A percentile compares a stretch with the other conserved stretches of the same genome.
These are phyloP conservation scores for Fraxinus pennsylvanica DNA, from an alignment of 257 asterid species.

Conservation along the genomic window DNA sequence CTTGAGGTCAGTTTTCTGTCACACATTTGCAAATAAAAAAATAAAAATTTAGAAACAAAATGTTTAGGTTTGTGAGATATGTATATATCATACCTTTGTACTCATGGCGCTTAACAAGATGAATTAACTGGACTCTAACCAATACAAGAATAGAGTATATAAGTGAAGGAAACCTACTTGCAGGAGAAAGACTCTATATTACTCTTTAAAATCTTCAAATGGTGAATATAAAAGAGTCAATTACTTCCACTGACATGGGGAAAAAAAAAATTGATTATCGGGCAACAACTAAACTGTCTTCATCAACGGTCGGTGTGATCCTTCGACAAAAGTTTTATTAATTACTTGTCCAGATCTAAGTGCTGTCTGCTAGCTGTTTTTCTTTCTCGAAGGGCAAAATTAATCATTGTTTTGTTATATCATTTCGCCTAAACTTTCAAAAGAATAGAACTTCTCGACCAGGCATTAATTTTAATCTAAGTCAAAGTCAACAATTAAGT, in stretches of 20 bases:
- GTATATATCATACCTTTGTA: neutral
- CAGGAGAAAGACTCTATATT: neutral
- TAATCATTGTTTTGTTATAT: no score
- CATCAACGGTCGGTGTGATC: neutral
- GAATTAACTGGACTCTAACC: neutral
- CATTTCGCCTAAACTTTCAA: no score
- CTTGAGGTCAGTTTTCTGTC: conserved; percentile 33
- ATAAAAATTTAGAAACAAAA: neutral
- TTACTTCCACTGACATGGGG: neutral
- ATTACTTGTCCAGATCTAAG: neutral
- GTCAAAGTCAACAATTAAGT: no score
- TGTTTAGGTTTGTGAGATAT: neutral
- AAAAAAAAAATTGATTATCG: neutral
- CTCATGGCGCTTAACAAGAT: neutral
- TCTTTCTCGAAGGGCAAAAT: no score
- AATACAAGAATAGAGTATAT: neutral
- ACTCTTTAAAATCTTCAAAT: neutral
- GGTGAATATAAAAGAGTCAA: neutral
- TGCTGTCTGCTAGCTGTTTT: neutral
- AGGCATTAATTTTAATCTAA: no score
- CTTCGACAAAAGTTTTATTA: neutral
- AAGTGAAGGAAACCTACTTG: neutral
- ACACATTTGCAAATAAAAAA: neutral
- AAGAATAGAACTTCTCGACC: no score
- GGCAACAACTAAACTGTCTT: neutral